Base-by-base conservation (phyloP, 306 rosid species). In the Begonia loranthoides region DNA sequence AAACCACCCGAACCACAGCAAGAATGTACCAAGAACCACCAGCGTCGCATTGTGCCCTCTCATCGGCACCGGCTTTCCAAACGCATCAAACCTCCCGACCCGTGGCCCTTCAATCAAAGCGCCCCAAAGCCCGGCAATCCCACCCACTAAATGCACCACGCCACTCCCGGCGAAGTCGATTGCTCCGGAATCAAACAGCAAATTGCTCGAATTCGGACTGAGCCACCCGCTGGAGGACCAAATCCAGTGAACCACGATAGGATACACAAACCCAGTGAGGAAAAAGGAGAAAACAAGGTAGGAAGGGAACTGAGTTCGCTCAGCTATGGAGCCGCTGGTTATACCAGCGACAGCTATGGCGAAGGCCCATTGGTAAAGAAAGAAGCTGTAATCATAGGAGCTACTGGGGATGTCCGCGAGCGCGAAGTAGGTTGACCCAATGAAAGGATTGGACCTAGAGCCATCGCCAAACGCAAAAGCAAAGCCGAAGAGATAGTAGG, bases 1-100 rank as follows among this genome's bases (percentile, higher is more conserved):
- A 0, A 80, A 84, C 90, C 90, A 84, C 5, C 90, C 94, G 9
- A 84, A 80, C 94, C 94, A 84, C 45, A 84, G 48, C 45, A 80
- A n/a, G 33, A 84, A 84, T 0, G 94, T 84, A 0, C 87, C 83
- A 0, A 84, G 77, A 3, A 84, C 87, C 49, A 84, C 94, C 0
- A 84, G 87, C 0, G 81, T 64, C 0, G 87, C 90, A 12, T 55
- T 80, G 38, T 80, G 90, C 50, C 90, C 94, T 36, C 83, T 45
- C 0, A 84, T 64, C 0, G 65, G 67, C 1, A 28, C 36, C 36
- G 36, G 36, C 36, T 28, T 28, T 28, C 36, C 36, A 28, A 28
- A 28, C 5, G 36, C 36, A 28, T 28, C 36, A 7, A 28, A 28
- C 36, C 36, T 28, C 36, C 36, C 36, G 36, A 28, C 36, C 36